Base-by-base conservation (phyloP, 495 filamentous ascomycete species). In the Staphylotrichum longicolle region DNA sequence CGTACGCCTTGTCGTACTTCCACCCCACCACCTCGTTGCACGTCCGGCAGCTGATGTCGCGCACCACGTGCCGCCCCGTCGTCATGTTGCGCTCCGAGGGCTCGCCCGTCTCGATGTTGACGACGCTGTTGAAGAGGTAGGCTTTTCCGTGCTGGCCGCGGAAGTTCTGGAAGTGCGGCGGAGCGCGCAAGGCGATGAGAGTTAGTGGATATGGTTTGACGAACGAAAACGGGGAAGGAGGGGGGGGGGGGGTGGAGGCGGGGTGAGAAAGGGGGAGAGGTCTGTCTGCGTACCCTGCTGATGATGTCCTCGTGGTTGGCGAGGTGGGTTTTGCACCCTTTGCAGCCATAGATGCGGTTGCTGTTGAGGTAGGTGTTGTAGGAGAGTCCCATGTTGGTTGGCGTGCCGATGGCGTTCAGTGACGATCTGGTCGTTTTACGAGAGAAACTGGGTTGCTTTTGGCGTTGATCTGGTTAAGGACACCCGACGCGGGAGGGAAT, bases 1-100 rank as follows among this genome's bases (percentile, higher is more conserved):
- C 94, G 70, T 87, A 97, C 35, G 94, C 94, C 77, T 95, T 95
- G 75, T 98, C 94, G 77, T 98, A 98, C 77, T 96, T 98, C 94
- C 94, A 98, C 32, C 94, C 94, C 56, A 98, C 94, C 52, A 87
- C 89, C 72, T 90, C 87, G 66, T 86, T 87, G 85, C 94, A 98
- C 76, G 93, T 88, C 55, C 86, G 80, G 77, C 94, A 98, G 45
- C 74, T 74, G 67, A 98, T 96, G 74, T 98, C 94, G 51, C 95
- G 86, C 46, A 98, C 94, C 40, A 97, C 81, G 72, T 98, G 94
- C 41, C 88, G 82, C 50, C 94, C 94, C 3, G 94, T 98, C n/a
- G 95, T 98, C 94, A 98, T 98, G 82, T 87, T 96, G 64, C 94
- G 91, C 77, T 98, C 95, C 57, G 83, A 84, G 11, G 93, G 85